Base-by-base conservation (phyloP, 208 protist species). In the Eutreptiella sp. region DNA sequence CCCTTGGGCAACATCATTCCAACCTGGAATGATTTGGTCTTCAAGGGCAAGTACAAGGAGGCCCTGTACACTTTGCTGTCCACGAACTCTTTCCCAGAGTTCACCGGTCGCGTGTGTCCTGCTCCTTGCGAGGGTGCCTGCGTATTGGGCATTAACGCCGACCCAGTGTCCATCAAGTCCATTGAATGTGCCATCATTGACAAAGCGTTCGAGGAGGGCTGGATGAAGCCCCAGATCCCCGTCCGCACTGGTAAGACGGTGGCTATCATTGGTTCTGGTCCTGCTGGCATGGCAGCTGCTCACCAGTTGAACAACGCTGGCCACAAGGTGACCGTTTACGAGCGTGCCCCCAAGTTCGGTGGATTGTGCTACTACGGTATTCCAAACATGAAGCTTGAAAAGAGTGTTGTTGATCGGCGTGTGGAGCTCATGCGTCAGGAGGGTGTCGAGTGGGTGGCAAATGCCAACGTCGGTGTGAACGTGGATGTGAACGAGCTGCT, bases 21-120 rank as follows among this genome's bases (percentile, higher is more conserved):
- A 2, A 52, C 78, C 29, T 89, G 54, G 52, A 89, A 89, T 64
- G 68, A 81, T 3, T 65, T 86, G 4, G 80, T 88, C 24, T 79
- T 72, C 66, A 53, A 68, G 33, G 72, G 61, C 31, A n/a, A 73
- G 11, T 85, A 75, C 81, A 14, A 70, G 28, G 55, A 80, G 31
- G 78, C 78, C 3, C 69, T 70, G 60, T 33, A 55, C n/a, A 26
- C 32, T 7, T 68, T 86, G 7, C 11, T 62, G 23, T 38, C 62
- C 9, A 90, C 84, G 33, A 88, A 90, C 73, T 85, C 84, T 71
- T 90, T 90, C 60, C 84, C 84, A 16, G 84, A 90, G 68, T 88
- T 90, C 61, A 90, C 84, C 2, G 83, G 83, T n/a, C 66, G 81
- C 38, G 81, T 84, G 16, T 89, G 83, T 52, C 83, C 83, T 9